phyloP scores from a whole-genome alignment of 176 grass and related monocot species.

The Triticum dicoccoides region DNA sequence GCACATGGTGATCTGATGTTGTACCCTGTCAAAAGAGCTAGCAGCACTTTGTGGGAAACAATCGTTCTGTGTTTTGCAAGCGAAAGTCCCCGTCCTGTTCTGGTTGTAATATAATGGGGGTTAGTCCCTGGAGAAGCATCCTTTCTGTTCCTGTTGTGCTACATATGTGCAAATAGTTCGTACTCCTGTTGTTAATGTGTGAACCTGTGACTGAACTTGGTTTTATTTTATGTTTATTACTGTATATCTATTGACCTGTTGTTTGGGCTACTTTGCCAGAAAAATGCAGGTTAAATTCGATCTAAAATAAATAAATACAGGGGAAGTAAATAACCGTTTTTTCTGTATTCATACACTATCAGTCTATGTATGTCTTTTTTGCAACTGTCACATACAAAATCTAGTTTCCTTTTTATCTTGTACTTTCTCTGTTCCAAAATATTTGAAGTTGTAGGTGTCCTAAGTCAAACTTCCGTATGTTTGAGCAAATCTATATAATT shows the following conservation, averaged over 20 bases:
- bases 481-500: too few species aligned
- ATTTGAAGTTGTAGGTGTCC: too few species aligned
- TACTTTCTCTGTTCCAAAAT: too few species aligned
- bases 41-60: slow-evolving; percentile 33
- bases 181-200: slow-evolving; percentile 22
- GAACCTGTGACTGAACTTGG: not conserved
- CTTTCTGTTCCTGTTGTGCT: not conserved
- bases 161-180: slow-evolving; percentile 15
- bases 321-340: not conserved
- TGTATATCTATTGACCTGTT: slow-evolving; percentile 4
- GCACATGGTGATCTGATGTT: slow-evolving; percentile 31
- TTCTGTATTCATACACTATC: not conserved
- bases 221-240: not conserved
- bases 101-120: slow-evolving; percentile 27
- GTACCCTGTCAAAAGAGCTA: slow-evolving; percentile 34
- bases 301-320: not conserved
- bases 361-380: not conserved
- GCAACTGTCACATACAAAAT: not conserved
- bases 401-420: not conserved
- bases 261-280: not conserved
- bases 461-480: too few species aligned
- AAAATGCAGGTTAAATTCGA: not conserved
- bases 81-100: not conserved
- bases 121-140: slow-evolving; percentile 7
- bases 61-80: slow-evolving; percentile 22